Base-by-base conservation (phyloP, 345 rosid genomes). In the Hypericum androsaemum region DNA sequence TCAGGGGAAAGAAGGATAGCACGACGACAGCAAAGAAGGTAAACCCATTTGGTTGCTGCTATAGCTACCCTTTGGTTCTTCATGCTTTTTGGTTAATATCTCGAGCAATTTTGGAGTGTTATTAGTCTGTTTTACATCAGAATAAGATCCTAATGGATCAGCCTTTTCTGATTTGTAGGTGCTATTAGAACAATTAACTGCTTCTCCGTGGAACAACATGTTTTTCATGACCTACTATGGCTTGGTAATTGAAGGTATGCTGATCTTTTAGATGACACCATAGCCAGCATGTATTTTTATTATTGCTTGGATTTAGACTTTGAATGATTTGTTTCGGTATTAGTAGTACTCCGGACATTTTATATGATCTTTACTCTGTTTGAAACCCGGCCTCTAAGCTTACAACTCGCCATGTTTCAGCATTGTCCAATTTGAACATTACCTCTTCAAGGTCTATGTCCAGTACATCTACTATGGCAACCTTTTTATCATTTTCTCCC, bases 131-230 rank as follows among this genome's bases (percentile, higher is more conserved):
- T 35, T 47, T 40, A 13, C 8, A 8, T 36, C 41, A 49, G 7
- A 6, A 11, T 14, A 12, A 16, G 15, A 7, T 7, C 43, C 37
- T n/a, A 35, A 10, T 8, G 7, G 0, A 16, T 37, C 10, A 54
- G 12, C 16, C 46, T 37, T 56, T 32, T 36, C 42, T 49, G 44
- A 32, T 52, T 44, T 14, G 61, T 61, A 89, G 97, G 96, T 89
- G 62, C 64, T 86, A 68, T 62, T 89, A 77, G 97, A 89, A 41
- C 97, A 89, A 69, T 51, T 83, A 44, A 84, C 86, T 41, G 50
- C 72, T 37, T 86, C 96, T 53, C 96, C 97, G 10, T 89, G 95
- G 94, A 86, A 86, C 71, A 89, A 89, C 73, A 63, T 82, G 64
- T 48, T 82, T 47, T 89, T 89, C 67, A 84, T 89, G 94, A 68